A percentile compares a stretch with the other conserved stretches of the same genome.
These are phyloP conservation scores for Prinsepia uniflora DNA, from an alignment of 306 rosid species.

Conservation along the genomic window DNA sequence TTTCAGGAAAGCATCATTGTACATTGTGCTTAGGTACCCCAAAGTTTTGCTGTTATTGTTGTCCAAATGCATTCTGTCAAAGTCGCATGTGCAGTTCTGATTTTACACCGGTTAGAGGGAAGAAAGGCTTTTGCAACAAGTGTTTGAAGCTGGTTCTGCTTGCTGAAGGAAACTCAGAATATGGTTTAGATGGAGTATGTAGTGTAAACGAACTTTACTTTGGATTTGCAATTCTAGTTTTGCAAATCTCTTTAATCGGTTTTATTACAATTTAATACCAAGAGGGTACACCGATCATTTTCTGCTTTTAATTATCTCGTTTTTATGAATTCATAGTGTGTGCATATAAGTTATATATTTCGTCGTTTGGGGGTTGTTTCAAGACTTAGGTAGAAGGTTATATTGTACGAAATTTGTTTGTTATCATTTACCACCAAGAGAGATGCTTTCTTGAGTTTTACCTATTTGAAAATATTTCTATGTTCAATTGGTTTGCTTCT, in stretches of 20 bases:
- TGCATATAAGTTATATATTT: neutral
- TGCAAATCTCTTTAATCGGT: neutral
- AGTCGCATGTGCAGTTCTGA: conserved; percentile 34
- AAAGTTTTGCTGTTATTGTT: conserved; percentile 50
- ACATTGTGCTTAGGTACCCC: conserved; percentile 33
- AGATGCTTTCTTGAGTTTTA: neutral
- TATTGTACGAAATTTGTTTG: neutral
- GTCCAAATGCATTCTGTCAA: conserved; percentile 51
- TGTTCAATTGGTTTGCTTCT: too few relatives aligned
- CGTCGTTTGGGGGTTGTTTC: neutral
- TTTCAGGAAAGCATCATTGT: conserved; percentile 67
- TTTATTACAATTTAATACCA: neutral
- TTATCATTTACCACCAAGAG: neutral
- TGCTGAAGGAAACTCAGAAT: conserved; percentile 43
- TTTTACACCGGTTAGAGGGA: conserved; percentile 32
- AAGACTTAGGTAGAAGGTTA: neutral
- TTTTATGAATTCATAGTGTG: neutral
- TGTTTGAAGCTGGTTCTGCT: conserved; percentile 51
- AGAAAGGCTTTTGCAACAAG: conserved; percentile 48
- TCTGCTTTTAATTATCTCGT: neutral
- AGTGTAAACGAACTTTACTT: conserved; percentile 2
- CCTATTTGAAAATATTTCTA: too few relatives aligned
- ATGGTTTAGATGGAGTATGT: conserved; percentile 59
- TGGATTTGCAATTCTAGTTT: neutral
- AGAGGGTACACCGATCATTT: too few relatives aligned